Evolutionary conservation across 352 stramenopile species (phyloP).

Genomic region (Phytophthora kernoviae): DNA sequence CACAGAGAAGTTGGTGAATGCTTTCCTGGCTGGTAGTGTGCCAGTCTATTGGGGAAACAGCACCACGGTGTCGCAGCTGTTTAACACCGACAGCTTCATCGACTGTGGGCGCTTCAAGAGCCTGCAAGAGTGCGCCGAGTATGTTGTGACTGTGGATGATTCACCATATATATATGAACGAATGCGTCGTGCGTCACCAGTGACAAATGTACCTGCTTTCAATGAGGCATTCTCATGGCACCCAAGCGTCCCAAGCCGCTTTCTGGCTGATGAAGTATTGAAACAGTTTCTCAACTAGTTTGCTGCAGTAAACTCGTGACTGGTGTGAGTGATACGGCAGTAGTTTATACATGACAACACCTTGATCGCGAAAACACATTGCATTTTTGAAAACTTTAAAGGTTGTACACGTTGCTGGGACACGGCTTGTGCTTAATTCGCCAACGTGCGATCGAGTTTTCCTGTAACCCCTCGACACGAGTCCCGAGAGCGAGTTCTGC

Average conservation of each 20-base stretch:
- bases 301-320: neutral
- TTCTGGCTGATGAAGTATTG: conserved; percentile 2
- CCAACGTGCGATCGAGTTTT: neutral
- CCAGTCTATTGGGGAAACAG: conserved; percentile 59
- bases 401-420: neutral
- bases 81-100: conserved; percentile 52
- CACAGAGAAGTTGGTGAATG: conserved; percentile 65
- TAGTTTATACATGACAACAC: too few species aligned
- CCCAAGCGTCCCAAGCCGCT: conserved; percentile 19
- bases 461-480: too few species aligned
- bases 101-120: conserved; percentile 41
- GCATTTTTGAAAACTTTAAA: neutral
- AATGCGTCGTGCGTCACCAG: conserved; percentile 26
- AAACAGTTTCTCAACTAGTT: neutral
- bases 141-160: conserved; percentile 38
- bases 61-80: conserved; percentile 33
- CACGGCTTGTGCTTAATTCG: neutral
- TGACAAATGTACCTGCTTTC: conserved; percentile 34
- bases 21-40: conserved; percentile 52
- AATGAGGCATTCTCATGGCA: conserved; percentile 42
- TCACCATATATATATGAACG: conserved; percentile 29
- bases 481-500: too few species aligned
- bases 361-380: too few species aligned
- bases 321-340: too few species aligned
- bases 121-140: conserved; percentile 36